Conservation (phyloP, 2,329 filamentous ascomycete genomes). For the Chrysosporium queenslandicum region DNA sequence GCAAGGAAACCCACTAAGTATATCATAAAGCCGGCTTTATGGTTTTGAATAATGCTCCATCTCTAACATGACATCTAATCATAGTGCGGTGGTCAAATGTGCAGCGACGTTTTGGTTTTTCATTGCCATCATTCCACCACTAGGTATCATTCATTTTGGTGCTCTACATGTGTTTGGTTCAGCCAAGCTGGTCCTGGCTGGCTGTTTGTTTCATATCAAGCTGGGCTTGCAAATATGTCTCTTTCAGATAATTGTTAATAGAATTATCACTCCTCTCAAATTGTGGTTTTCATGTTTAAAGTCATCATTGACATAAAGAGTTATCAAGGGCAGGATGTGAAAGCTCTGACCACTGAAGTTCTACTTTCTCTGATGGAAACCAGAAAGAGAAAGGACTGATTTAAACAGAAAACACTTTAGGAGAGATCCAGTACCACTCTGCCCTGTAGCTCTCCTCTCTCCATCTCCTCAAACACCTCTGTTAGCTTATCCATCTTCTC, state of each 20-base stretch:
- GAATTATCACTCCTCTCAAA: no score
- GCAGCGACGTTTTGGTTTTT: no score
- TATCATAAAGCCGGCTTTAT: neutral
- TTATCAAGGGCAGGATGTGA: no score
- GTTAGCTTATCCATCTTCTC: constrained; percentile 42
- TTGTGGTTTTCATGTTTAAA: no score
- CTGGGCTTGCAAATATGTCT: neutral
- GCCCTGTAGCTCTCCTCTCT: constrained; percentile 36
- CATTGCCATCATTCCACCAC: no score
- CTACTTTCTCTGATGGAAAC: no score
- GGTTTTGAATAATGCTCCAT: neutral
- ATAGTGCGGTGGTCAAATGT: no score
- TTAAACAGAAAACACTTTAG: neutral
- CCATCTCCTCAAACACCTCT: constrained; percentile 39
- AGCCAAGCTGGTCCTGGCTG: neutral
- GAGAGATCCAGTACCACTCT: constrained; percentile 41
- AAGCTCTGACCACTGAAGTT: no score
- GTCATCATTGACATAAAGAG: no score
- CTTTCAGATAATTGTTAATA: neutral
- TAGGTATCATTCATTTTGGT: neutral
- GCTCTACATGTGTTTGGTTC: neutral
- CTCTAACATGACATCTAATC: no score
- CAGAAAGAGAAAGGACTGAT: no score
- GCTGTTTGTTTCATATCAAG: neutral
- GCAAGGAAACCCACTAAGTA: neutral